These are phyloP conservation scores for Cryptococcus sp. DNA, from an alignment of 1,284 basidiomycete species.

Conservation along the genomic window DNA sequence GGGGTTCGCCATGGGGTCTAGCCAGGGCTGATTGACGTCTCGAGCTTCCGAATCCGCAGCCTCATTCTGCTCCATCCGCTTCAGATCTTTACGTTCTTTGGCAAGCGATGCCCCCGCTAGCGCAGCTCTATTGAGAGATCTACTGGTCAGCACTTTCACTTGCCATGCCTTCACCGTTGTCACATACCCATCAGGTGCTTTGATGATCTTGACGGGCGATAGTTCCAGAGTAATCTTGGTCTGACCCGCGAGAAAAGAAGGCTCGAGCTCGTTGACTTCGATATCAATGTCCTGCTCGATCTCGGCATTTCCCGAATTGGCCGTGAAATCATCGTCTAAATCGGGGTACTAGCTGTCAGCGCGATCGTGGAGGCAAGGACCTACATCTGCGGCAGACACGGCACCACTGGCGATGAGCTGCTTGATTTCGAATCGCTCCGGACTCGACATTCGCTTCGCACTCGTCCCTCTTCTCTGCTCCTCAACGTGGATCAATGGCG, in stretches of 20 bases:
- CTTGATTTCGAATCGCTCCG: constrained; percentile 98
- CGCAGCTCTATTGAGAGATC: constrained; percentile 88
- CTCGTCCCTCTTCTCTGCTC: constrained; percentile 60
- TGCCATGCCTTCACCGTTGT: too few relatives aligned
- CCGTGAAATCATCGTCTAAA: constrained; percentile 81
- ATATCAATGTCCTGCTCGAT: constrained; percentile 96
- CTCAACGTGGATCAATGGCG: constrained; percentile 49
- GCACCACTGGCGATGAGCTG: constrained; percentile 96
- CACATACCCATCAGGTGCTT: constrained; percentile 73
- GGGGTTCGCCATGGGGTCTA: constrained; percentile 94
- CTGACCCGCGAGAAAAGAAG: constrained; percentile 92
- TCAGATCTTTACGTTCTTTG: constrained; percentile 89
- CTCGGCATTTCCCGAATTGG: constrained; percentile 72
- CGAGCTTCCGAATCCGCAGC: constrained; percentile 87
- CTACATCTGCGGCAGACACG: constrained; percentile 73
- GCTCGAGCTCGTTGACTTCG: constrained; percentile 94
- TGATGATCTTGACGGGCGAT: constrained; percentile 95
- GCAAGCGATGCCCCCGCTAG: constrained; percentile 87
- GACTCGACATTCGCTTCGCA: constrained; percentile 88
- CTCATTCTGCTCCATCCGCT: constrained; percentile 92
- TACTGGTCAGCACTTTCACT: constrained; percentile 27
- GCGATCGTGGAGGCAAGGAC: constrained; percentile 4
- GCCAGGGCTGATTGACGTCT: constrained; percentile 92
- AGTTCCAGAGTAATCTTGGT: constrained; percentile 92
- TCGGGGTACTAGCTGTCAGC: constrained; percentile 67